Conservation (phyloP, 371 early-diverging fungal species). For the Syncephalastrum racemosum region DNA sequence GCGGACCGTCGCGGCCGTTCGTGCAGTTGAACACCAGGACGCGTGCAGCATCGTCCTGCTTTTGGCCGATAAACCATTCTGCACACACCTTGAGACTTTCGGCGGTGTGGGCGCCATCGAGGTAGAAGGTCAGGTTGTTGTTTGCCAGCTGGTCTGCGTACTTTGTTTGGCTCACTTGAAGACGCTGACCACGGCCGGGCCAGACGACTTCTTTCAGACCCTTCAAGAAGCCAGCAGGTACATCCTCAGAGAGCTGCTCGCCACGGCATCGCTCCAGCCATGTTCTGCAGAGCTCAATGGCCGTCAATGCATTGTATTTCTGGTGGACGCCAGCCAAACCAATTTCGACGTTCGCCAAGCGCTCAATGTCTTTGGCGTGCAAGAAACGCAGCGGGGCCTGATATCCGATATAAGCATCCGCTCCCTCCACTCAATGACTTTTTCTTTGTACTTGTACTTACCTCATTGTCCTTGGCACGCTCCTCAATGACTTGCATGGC, state of each 20-base stretch:
- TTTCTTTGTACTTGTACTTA: conserved; percentile 17
- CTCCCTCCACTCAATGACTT: not conserved
- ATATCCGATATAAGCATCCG: not conserved
- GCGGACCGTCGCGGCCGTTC: conserved; percentile 69
- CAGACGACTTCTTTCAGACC: conserved; percentile 74
- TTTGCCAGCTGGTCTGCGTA: conserved; percentile 27
- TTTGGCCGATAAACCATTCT: conserved; percentile 66
- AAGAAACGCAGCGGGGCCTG: conserved; percentile 22
- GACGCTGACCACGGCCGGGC: conserved; percentile 89
- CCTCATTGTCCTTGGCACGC: conserved; percentile 70
- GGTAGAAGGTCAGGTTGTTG: conserved; percentile 63
- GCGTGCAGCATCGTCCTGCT: conserved; percentile 23
- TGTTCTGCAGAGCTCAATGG: conserved; percentile 62
- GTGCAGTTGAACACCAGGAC: conserved; percentile 89
- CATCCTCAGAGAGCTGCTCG: conserved; percentile 19
- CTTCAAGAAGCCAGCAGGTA: conserved; percentile 50
- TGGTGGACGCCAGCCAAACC: conserved; percentile 88
- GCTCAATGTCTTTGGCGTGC: conserved; percentile 11
- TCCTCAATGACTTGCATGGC: conserved; percentile 70
- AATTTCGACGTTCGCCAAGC: conserved; percentile 16
- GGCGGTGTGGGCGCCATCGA: conserved; percentile 95
- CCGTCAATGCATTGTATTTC: conserved; percentile 79
- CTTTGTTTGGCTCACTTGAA: conserved; percentile 33
- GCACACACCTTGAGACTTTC: conserved; percentile 85
- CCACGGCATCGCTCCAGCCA: conserved; percentile 58